Base-by-base conservation (phyloP, 2,329 filamentous ascomycete genomes). In the Dothidotthia symphoricarpi region DNA sequence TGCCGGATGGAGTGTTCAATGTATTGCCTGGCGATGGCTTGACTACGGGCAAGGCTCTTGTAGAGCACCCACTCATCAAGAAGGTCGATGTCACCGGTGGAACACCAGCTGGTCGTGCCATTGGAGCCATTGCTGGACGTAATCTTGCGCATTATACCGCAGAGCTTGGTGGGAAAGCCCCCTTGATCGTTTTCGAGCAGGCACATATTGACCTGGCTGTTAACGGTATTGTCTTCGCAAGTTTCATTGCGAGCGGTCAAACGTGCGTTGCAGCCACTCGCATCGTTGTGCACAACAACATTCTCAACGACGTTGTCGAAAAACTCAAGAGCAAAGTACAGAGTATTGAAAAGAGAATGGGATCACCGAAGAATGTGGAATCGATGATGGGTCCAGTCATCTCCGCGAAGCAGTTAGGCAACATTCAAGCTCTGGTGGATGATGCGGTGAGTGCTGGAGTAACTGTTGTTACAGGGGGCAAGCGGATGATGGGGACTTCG, bases 331-430 rank as follows among this genome's bases (percentile, higher is more conserved):
- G 41, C 12, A 72, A 69, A 38, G 56, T 77, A 2, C 69, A 78
- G n/a, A 76, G 72, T 4, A 77, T 81, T 19, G 54, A 68, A 0
- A 57, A 67, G 3, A 72, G 76, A 4, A 80, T 83, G 59, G 81
- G 81, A 1, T 71, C 75, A 4, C 80, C 80, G 0, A 69, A 62
- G 3, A 78, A 83, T 37, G 64, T 68, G 0, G 70, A 71, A 2
- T 82, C 77, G 0, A 77, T 77, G 62, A 86, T 86, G 75, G 82
- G 82, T 0, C 78, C 80, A 0, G 64, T 85, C 2, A 75, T 85
- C 24, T 83, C 81, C 0, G 71, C 69, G 5, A 74, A 71, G 50
- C 75, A 74, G 32, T 52, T 70, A 1, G 49, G 34, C 0, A 68
- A 69, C 19, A 67, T 72, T 0, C 45, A 49, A 13, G 46, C 45